Evolutionary conservation across 2,329 filamentous ascomycete genomes (phyloP).

Genomic region (Teratosphaeriaceae sp.): DNA sequence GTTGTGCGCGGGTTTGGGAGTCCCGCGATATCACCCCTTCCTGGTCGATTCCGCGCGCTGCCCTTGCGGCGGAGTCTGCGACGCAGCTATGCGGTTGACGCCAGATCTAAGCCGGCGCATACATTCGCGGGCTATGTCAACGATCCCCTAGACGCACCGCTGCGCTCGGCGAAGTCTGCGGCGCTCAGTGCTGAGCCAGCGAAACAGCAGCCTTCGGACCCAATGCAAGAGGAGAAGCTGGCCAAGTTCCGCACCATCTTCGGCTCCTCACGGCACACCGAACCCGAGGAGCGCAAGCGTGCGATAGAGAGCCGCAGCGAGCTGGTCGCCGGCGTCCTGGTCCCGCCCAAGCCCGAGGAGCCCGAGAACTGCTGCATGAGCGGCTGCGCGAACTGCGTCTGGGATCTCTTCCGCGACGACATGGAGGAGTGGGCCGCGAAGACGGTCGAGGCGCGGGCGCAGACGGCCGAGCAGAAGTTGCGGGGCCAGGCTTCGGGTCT

Average conservation of each 20-base stretch:
- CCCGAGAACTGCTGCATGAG: conserved; percentile 99
- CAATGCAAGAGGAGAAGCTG: conserved; percentile 49
- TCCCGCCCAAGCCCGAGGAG: conserved; percentile 79
- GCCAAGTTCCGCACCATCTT: conserved; percentile 66
- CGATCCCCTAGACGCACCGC: conserved; percentile 18
- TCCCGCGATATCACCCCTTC: background rate
- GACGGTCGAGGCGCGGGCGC: conserved; percentile 55
- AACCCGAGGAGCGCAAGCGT: conserved; percentile 62
- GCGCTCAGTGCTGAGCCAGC: conserved; percentile 19
- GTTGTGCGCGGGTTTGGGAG: background rate
- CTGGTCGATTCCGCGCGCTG: background rate
- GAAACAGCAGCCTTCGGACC: conserved; percentile 35
- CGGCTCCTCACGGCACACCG: conserved; percentile 68
- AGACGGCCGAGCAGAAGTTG: conserved; percentile 33
- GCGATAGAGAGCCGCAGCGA: conserved; percentile 53
- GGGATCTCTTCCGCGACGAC: conserved; percentile 86
- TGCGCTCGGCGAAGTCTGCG: conserved; percentile 5
- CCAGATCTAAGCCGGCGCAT: background rate
- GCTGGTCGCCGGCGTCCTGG: conserved; percentile 67
- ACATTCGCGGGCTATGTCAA: conserved; percentile 19
- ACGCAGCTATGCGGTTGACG: background rate
- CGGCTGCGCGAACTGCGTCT: conserved; percentile 95
- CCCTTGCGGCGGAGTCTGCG: background rate
- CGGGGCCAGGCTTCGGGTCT: conserved; percentile 27
- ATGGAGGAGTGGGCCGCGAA: conserved; percentile 78